A percentile compares a stretch with the other conserved stretches of the same genome.
These are phyloP conservation scores for Coprinellus aureogranulatus DNA, from an alignment of 768 basidiomycete genomes.

Conservation along the genomic window DNA sequence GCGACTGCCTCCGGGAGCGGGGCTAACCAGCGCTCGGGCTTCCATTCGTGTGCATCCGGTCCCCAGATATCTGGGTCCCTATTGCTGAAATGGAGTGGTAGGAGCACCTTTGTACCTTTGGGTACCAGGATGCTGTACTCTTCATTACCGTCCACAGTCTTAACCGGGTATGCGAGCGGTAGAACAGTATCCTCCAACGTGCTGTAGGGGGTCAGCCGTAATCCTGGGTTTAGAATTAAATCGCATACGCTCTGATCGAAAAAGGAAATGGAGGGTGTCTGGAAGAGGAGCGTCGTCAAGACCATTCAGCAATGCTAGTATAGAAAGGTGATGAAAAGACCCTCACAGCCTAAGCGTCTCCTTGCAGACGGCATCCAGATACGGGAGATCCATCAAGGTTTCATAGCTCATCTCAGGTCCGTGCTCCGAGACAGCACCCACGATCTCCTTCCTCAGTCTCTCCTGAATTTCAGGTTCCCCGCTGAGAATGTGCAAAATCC, in stretches of 20 bases:
- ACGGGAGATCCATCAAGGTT: slow-evolving; percentile 33
- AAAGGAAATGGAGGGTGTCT: slow-evolving; percentile 25
- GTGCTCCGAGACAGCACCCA: slow-evolving; percentile 18
- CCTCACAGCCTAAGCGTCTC: slow-evolving; percentile 39
- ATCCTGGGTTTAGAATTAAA: too few relatives aligned
- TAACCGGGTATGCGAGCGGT: slow-evolving; percentile 23
- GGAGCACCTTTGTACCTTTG: slow-evolving; percentile 32
- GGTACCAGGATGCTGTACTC: slow-evolving; percentile 32
- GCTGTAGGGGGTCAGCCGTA: not conserved
- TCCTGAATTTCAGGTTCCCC: slow-evolving; percentile 19
- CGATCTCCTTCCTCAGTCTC: slow-evolving; percentile 20
- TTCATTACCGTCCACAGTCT: slow-evolving; percentile 21
- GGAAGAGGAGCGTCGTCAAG: too few relatives aligned
- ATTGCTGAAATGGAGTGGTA: slow-evolving; percentile 36
- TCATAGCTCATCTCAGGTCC: slow-evolving; percentile 33
- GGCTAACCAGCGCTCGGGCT: slow-evolving; percentile 49
- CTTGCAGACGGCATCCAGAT: slow-evolving; percentile 36
- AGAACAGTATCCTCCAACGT: slow-evolving; percentile 9
- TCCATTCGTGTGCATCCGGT: slow-evolving; percentile 45
- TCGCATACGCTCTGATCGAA: slow-evolving; percentile 17
- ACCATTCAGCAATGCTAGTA: too few relatives aligned
- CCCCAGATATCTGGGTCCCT: slow-evolving; percentile 44
- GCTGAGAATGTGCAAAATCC: slow-evolving; percentile 17
- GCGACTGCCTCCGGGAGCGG: slow-evolving; percentile 23
- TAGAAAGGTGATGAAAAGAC: too few relatives aligned